Conservation (phyloP, 352 stramenopile genomes). For the Globisporangium cederbergense region DNA sequence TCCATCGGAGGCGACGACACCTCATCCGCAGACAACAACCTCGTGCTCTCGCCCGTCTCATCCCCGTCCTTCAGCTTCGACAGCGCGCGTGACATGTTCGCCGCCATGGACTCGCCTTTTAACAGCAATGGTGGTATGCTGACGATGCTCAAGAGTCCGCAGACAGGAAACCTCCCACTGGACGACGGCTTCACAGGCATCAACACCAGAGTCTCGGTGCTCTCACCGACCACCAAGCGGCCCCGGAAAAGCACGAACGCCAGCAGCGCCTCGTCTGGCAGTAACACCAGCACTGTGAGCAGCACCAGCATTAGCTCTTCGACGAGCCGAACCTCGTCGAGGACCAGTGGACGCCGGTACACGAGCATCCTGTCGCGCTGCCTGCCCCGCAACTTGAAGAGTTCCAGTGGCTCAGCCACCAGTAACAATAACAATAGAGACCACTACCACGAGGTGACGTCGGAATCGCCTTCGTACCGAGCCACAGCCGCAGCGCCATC, state of each 20-base stretch:
- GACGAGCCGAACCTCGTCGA: neutral
- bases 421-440: neutral
- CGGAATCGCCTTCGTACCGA: slow-evolving; percentile 10
- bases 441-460: neutral
- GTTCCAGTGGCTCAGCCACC: neutral
- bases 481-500: neutral
- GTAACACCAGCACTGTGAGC: neutral
- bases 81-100: slow-evolving; percentile 13
- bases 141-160: neutral
- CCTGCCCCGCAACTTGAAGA: slow-evolving; percentile 9
- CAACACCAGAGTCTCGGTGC: slow-evolving; percentile 1
- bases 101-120: slow-evolving; percentile 7
- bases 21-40: neutral
- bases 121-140: neutral
- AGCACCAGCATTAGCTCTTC: neutral
- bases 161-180: neutral
- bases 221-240: slow-evolving; percentile 16
- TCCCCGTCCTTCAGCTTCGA: slow-evolving; percentile 20
- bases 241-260: slow-evolving; percentile 6
- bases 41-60: slow-evolving; percentile 6
- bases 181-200: neutral
- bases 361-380: slow-evolving; percentile 18
- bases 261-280: neutral
- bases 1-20: slow-evolving; percentile 1
- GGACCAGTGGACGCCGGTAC: slow-evolving; percentile 7